These are phyloP conservation scores for Brassica incana DNA, from an alignment of 345 rosid genomes.

Conservation along the genomic window DNA sequence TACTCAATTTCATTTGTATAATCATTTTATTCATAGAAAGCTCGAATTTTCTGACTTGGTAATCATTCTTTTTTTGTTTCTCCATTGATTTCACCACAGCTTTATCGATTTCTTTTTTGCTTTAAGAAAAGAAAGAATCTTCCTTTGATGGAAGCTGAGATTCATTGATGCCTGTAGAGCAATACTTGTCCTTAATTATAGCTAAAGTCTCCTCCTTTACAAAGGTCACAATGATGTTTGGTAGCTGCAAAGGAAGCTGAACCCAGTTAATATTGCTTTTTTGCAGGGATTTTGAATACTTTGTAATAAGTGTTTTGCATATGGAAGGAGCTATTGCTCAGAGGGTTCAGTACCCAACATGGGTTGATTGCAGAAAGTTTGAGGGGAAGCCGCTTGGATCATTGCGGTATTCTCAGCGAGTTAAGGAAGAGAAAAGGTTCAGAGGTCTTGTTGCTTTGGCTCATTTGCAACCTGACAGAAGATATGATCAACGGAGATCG, in stretches of 20 bases:
- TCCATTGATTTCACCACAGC: neutral
- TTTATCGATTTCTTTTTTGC: neutral
- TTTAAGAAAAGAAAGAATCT: neutral
- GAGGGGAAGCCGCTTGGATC: slow-evolving; percentile 36
- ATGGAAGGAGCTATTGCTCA: slow-evolving; percentile 65
- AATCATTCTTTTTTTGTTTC: slow-evolving; percentile 7
- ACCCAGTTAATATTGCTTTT: neutral
- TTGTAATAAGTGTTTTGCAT: slow-evolving; percentile 6
- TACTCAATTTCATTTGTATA: neutral
- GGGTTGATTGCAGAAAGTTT: slow-evolving; percentile 44
- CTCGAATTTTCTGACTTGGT: neutral
- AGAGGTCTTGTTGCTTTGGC: slow-evolving; percentile 47
- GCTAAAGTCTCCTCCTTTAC: neutral
- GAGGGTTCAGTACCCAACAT: slow-evolving; percentile 48
- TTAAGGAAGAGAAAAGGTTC: slow-evolving; percentile 39
- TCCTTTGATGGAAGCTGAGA: neutral
- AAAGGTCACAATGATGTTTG: neutral
- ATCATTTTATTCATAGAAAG: neutral
- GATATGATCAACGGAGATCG: slow-evolving; percentile 20
- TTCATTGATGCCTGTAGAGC: neutral
- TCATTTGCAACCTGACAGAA: slow-evolving; percentile 39
- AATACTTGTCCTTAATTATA: neutral
- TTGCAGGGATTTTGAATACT: slow-evolving; percentile 19
- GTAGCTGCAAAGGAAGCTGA: neutral
- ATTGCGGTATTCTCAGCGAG: slow-evolving; percentile 39